Percentiles rank a stretch among this genome's conserved stretches.
phyloP scores from a whole-genome alignment of 495 filamentous ascomycete species.

The Daldinia vernicosa region DNA sequence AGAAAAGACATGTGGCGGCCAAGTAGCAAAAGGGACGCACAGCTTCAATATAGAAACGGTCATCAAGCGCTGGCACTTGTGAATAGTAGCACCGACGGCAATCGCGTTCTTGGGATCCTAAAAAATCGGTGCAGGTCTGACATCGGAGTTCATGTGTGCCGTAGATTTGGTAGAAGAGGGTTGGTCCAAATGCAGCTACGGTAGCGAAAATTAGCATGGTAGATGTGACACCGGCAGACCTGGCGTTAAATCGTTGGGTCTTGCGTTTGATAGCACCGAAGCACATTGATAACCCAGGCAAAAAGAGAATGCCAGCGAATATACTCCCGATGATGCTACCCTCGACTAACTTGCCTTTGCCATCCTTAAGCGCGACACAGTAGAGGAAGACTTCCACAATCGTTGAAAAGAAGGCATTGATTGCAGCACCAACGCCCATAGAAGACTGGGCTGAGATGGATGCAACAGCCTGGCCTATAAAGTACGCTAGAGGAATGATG shows the following conservation, averaged over 20 bases:
- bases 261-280: constrained; percentile 98
- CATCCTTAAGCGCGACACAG: constrained; percentile 90
- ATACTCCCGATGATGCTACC: constrained; percentile 98
- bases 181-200: constrained; percentile 96
- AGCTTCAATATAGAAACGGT: constrained; percentile 86
- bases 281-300: constrained; percentile 98
- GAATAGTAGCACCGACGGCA: constrained; percentile 95
- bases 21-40: constrained; percentile 94
- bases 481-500: constrained; percentile 97
- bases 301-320: constrained; percentile 93
- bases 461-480: constrained; percentile 99
- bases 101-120: constrained; percentile 61
- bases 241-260: constrained; percentile 98
- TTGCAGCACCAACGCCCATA: constrained; percentile 98
- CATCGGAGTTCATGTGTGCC: constrained; percentile 96
- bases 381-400: constrained; percentile 98
- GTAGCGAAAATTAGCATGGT: constrained; percentile 98
- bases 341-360: constrained; percentile 92
- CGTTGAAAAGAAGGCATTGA: constrained; percentile 99
- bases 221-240: constrained; percentile 94
- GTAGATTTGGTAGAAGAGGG: constrained; percentile 99
- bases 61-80: constrained; percentile 83
- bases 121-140: constrained; percentile 69
- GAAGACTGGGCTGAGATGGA: constrained; percentile 98
- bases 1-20: constrained; percentile 82